Percentiles rank a stretch among this genome's conserved stretches.
Conservation (phyloP, 805 yeast species). For the Cyberlindnera galapagoensis region DNA sequence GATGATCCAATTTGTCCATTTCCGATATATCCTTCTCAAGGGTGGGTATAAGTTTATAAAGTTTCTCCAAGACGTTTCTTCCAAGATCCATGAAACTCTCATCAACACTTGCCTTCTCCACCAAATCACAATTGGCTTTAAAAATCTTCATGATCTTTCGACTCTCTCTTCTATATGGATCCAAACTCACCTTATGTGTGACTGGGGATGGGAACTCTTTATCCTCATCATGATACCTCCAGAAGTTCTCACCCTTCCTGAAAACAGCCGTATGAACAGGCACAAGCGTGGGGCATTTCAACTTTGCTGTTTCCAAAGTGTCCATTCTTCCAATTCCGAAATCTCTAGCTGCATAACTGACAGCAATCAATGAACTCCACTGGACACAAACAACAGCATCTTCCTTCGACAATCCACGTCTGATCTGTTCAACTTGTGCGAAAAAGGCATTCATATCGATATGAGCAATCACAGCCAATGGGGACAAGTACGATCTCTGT, state of each 20-base stretch:
- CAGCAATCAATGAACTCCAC: conserved; percentile 88
- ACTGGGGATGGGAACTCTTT: conserved; percentile 49
- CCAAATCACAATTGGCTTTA: conserved; percentile 51
- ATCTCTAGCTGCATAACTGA: conserved; percentile 81
- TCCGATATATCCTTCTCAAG: conserved; percentile 21
- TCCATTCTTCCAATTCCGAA: conserved; percentile 81
- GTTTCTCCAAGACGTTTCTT: conserved; percentile 40
- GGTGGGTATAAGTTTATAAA: conserved; percentile 42
- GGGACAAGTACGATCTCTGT: conserved; percentile 48
- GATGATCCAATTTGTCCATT: conserved; percentile 16
- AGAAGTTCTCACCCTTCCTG: conserved; percentile 74
- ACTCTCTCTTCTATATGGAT: conserved; percentile 86
- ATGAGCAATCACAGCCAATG: conserved; percentile 75
- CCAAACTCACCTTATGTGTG: conserved; percentile 77
- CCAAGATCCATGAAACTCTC: conserved; percentile 89
- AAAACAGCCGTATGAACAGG: conserved; percentile 93
- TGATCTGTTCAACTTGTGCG: conserved; percentile 85
- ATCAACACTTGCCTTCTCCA: conserved; percentile 94
- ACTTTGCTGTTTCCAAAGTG: conserved; percentile 54
- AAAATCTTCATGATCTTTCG: conserved; percentile 69
- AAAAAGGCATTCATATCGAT: conserved; percentile 93
- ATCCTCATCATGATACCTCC: conserved; percentile 61
- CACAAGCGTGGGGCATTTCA: conserved; percentile 69
- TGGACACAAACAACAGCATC: conserved; percentile 94
- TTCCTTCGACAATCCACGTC: conserved; percentile 55